Conservation (phyloP, 495 filamentous ascomycete species). For the Wilcoxina mikolae region DNA sequence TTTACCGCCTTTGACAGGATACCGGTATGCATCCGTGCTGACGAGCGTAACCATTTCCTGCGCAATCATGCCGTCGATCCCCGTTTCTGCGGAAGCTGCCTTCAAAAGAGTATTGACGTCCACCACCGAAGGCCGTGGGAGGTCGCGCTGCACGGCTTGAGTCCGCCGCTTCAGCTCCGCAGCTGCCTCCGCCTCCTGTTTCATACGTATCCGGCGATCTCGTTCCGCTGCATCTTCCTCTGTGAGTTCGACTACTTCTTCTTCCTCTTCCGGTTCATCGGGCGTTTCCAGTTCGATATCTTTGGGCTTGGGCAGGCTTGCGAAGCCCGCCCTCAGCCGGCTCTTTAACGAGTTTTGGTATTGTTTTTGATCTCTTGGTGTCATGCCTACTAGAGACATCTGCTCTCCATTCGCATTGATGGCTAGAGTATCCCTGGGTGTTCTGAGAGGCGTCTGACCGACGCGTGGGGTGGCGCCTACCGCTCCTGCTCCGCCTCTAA, state of each 20-base stretch:
- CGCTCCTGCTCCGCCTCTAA: conserved; percentile 59
- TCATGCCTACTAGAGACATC: conserved; percentile 55
- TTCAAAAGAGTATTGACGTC: conserved; percentile 49
- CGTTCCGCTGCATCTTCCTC: conserved; percentile 77
- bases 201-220: conserved; percentile 54
- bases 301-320: conserved; percentile 81
- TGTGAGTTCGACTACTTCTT: conserved; percentile 35
- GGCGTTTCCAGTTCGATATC: conserved; percentile 81
- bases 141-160: conserved; percentile 69
- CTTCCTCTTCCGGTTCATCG: conserved; percentile 57
- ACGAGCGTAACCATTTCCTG: conserved; percentile 65
- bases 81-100: conserved; percentile 26
- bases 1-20: conserved; percentile 50
- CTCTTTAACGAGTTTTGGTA: conserved; percentile 56
- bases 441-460: conserved; percentile 78
- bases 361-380: conserved; percentile 62
- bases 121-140: conserved; percentile 63
- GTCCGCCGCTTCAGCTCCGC: conserved; percentile 72
- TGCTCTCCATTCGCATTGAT: conserved; percentile 54
- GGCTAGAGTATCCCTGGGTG: conserved; percentile 76
- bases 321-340: conserved; percentile 55
- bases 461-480: conserved; percentile 74
- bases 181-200: conserved; percentile 53
- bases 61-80: conserved; percentile 44
- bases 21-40: conserved; percentile 63